phyloP scores from a whole-genome alignment of 345 rosid species.

The Arabidopsis arenosa region DNA sequence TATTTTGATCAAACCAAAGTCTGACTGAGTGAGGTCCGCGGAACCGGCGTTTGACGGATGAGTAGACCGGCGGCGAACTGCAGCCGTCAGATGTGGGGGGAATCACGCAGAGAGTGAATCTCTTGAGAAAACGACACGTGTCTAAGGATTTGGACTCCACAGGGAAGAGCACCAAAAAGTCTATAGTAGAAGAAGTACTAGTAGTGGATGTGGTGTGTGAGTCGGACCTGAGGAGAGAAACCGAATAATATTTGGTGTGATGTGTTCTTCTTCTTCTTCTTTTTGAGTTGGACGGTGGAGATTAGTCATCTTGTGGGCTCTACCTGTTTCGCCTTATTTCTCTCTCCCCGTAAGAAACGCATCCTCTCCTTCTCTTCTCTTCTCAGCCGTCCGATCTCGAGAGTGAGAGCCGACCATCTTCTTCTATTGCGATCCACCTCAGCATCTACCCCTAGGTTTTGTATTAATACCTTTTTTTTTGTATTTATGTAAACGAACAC shows the following conservation, averaged over 20 bases:
- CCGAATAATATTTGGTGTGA: conserved; percentile 25
- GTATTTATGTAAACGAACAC: background rate
- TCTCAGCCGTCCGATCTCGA: conserved; percentile 33
- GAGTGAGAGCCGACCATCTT: conserved; percentile 10
- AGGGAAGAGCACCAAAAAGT: conserved; percentile 16
- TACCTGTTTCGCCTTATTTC: conserved; percentile 35
- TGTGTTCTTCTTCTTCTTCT: background rate
- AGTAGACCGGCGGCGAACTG: conserved; percentile 33
- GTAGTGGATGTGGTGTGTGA: conserved; percentile 18
- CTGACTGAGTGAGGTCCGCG: no score
- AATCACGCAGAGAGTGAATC: conserved; percentile 5
- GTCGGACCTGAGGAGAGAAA: conserved; percentile 10
- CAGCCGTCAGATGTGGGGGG: conserved; percentile 12
- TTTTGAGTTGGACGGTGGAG: conserved; percentile 43
- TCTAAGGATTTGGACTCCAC: conserved; percentile 5
- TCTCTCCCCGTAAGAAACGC: background rate
- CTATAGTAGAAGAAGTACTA: background rate
- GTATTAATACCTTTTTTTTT: conserved; percentile 2
- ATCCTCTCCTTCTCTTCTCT: conserved; percentile 12
- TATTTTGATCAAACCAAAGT: no score
- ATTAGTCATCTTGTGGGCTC: conserved; percentile 31
- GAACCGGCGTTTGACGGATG: conserved; percentile 14
- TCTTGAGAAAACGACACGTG: conserved; percentile 22
- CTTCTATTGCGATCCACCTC: conserved; percentile 41
- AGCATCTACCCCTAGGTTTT: conserved; percentile 21